phyloP scores from a whole-genome alignment of 257 asterid species.

The Solanum chaucha region DNA sequence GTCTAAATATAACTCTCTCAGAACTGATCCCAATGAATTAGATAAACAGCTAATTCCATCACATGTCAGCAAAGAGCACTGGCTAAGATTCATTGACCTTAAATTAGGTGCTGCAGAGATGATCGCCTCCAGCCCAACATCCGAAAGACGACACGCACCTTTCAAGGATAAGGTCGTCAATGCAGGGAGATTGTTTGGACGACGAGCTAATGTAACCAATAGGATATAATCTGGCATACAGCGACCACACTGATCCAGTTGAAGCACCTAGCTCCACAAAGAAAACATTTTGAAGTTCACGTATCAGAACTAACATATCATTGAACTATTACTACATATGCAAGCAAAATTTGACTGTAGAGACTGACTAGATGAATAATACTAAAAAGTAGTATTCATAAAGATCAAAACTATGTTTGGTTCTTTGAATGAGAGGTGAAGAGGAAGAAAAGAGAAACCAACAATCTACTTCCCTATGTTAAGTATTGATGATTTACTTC shows the following conservation, averaged over 20 bases:
- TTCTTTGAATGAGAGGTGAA: neutral
- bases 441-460: neutral
- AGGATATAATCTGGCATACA: constrained; percentile 65
- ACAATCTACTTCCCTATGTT: neutral
- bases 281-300: constrained; percentile 14
- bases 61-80: constrained; percentile 74
- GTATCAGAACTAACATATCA: neutral
- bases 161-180: constrained; percentile 57
- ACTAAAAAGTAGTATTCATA: neutral
- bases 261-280: constrained; percentile 59
- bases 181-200: constrained; percentile 51
- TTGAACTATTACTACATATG: neutral
- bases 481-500: neutral
- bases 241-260: constrained; percentile 71
- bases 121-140: constrained; percentile 54
- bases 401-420: neutral
- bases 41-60: constrained; percentile 57
- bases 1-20: constrained; percentile 72
- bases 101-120: constrained; percentile 71
- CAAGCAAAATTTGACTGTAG: neutral
- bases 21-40: constrained; percentile 41
- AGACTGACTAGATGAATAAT: neutral
- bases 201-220: constrained; percentile 40
- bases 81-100: constrained; percentile 71
- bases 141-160: constrained; percentile 95